Conservation (phyloP, 805 yeast species). For the Lachancea quebecensis region DNA sequence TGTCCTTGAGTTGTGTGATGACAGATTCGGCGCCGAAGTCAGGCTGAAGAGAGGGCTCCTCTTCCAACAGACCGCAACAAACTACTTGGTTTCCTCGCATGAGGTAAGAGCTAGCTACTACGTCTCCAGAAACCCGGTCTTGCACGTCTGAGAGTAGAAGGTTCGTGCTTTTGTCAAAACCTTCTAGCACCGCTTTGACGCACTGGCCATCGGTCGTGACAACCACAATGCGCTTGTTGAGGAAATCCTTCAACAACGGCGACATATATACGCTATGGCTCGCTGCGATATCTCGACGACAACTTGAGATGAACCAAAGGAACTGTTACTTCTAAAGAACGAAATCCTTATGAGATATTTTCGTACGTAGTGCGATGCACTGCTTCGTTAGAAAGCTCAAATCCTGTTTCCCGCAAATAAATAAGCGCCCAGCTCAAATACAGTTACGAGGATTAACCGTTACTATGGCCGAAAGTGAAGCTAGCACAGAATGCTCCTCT, state of each 20-base stretch:
- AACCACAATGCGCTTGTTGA: conserved; percentile 44
- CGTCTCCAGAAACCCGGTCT: conserved; percentile 40
- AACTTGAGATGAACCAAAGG: background rate
- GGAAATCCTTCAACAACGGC: conserved; percentile 27
- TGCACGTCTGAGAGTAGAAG: conserved; percentile 45
- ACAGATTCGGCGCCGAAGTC: background rate
- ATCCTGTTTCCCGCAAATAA: background rate
- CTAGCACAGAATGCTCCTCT: conserved; percentile 6
- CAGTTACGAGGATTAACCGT: too few relatives aligned
- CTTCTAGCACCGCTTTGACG: conserved; percentile 43
- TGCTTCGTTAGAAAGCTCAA: too few relatives aligned
- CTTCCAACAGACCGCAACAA: conserved; percentile 23
- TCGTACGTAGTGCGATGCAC: too few relatives aligned
- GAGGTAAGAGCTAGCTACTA: conserved; percentile 14
- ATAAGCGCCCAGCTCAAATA: conserved; percentile 1
- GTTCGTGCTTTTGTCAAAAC: conserved; percentile 62
- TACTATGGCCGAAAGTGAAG: conserved; percentile 6
- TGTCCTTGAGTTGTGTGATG: conserved; percentile 16
- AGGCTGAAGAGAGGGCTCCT: conserved; percentile 17
- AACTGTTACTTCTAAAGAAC: background rate
- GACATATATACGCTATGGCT: conserved; percentile 19
- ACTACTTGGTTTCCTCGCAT: conserved; percentile 31
- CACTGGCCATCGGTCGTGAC: conserved; percentile 52
- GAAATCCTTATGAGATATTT: background rate
- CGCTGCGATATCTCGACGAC: background rate